Percentiles rank a stretch among this genome's conserved stretches.
Conservation (phyloP, 2,329 filamentous ascomycete species). For the Claviceps arundinis region DNA sequence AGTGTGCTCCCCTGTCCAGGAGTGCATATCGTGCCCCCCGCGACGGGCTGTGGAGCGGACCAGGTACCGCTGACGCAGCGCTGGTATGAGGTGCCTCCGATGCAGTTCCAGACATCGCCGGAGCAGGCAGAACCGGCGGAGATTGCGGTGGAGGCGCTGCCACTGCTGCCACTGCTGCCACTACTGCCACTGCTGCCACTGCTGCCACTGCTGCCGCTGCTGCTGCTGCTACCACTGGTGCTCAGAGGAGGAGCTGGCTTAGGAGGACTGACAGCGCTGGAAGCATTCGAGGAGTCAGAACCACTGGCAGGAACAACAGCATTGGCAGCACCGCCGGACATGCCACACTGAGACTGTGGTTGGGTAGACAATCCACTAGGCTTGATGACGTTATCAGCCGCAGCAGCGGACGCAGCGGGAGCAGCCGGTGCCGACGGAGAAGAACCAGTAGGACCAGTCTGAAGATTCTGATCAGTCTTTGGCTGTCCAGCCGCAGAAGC, state of each 20-base stretch:
- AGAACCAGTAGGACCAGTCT: background rate
- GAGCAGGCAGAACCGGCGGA: slow-evolving; percentile 32
- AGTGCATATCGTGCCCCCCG: slow-evolving; percentile 32
- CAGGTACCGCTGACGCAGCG: slow-evolving; percentile 40
- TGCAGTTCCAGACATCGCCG: slow-evolving; percentile 42
- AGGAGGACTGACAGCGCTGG: no score
- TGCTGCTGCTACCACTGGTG: slow-evolving; percentile 3
- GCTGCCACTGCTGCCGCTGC: slow-evolving; percentile 2
- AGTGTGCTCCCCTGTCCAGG: slow-evolving; percentile 21
- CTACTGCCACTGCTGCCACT: no score
- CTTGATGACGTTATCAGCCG: background rate
- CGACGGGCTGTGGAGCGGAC: slow-evolving; percentile 29
- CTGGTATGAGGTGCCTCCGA: slow-evolving; percentile 36
- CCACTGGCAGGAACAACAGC: background rate
- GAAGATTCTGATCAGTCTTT: background rate
- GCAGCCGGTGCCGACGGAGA: no score
- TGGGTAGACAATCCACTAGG: slow-evolving; percentile 25
- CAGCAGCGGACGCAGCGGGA: background rate
- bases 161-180: slow-evolving; percentile 7
- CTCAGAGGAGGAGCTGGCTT: background rate
- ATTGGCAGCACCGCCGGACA: slow-evolving; percentile 5
- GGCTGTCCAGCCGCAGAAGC: background rate
- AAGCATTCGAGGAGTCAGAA: no score
- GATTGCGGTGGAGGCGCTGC: slow-evolving; percentile 17
- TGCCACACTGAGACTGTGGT: background rate